Evolutionary conservation across 2,329 filamentous ascomycete genomes (phyloP).

Genomic region (Colletotrichum sp.): DNA sequence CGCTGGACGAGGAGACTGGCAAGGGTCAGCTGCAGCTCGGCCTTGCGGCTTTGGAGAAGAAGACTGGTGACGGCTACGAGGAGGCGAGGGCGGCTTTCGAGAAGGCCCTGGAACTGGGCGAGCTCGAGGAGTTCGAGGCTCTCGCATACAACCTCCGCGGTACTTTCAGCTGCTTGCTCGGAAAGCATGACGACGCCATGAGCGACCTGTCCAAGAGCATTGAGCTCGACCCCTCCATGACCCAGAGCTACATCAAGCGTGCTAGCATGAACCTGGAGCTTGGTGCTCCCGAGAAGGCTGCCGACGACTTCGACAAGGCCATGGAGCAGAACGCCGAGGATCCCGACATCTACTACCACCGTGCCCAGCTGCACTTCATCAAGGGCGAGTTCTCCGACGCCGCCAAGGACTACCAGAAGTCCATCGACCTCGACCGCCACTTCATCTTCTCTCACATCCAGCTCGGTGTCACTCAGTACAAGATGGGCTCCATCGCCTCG

Average conservation of each 20-base stretch:
- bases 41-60: constrained; percentile 79
- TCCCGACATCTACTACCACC: constrained; percentile 98
- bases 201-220: constrained; percentile 91
- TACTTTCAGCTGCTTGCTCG: constrained; percentile 91
- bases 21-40: constrained; percentile 87
- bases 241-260: constrained; percentile 98
- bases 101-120: constrained; percentile 82
- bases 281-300: constrained; percentile 84
- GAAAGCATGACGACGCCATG: constrained; percentile 84
- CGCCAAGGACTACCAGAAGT: constrained; percentile 98
- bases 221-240: constrained; percentile 84
- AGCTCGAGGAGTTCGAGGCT: constrained; percentile 83
- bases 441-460: constrained; percentile 99
- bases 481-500: constrained; percentile 97
- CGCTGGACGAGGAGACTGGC: constrained; percentile 78
- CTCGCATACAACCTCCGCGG: constrained; percentile 96
- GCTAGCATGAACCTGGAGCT: constrained; percentile 97
- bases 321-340: constrained; percentile 85
- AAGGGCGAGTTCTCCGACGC: constrained; percentile 91
- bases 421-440: constrained; percentile 91
- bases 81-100: constrained; percentile 87
- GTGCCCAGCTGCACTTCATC: constrained; percentile 97
- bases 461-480: constrained; percentile 98
- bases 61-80: constrained; percentile 90
- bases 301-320: constrained; percentile 86